Percentiles rank a stretch among this genome's conserved stretches.
Conservation (phyloP, 1,284 basidiomycete genomes). For the Cutaneotrichosporon sp. region DNA sequence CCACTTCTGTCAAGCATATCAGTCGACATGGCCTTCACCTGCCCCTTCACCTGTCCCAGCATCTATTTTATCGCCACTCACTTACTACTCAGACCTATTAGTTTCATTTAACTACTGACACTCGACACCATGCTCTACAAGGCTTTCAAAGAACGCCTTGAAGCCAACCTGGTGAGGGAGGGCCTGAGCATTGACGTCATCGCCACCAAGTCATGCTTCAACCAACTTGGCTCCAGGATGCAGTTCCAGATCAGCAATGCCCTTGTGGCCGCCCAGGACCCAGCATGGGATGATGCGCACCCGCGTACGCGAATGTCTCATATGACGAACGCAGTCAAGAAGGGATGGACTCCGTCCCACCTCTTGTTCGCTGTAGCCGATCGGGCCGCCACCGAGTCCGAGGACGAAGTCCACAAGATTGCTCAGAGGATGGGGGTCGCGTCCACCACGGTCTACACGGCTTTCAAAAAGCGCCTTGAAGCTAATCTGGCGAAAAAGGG, state of each 20-base stretch:
- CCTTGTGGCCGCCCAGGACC: background rate
- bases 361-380: background rate
- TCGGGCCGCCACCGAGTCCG: no score
- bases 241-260: background rate
- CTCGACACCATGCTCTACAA: background rate
- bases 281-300: background rate
- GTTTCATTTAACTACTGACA: no score
- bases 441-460: no score
- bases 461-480: no score
- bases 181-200: background rate
- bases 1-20: no score
- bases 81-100: no score
- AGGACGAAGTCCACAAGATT: no score
- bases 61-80: no score
- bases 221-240: background rate
- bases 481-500: no score
- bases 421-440: no score
- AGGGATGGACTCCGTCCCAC: background rate
- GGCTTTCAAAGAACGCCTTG: background rate
- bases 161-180: background rate
- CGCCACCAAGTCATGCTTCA: background rate
- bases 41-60: no score
- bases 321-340: background rate
- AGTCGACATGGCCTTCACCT: no score
- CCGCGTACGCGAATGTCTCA: background rate